Base-by-base conservation (phyloP, 257 asterid species). In the Penstemon davidsonii region DNA sequence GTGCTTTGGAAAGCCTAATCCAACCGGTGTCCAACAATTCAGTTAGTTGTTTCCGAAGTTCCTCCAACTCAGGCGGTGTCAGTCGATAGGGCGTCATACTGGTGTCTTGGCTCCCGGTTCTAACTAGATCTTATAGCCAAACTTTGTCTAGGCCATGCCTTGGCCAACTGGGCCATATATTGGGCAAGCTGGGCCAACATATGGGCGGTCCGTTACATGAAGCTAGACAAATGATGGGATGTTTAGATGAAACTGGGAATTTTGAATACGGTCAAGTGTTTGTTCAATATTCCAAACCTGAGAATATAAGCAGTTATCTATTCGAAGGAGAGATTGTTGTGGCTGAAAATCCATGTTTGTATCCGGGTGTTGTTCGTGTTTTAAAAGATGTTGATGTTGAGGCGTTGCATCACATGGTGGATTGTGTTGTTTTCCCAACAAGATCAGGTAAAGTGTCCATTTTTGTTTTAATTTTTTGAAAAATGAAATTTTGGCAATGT, bases 341-440 rank as follows among this genome's bases (percentile, higher is more conserved):
- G 83, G 96, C 99, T 4, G 90, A 90, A 68, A 93, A 90, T 70
- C 99, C 99, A 4, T 93, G 99, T 73, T 76, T 93, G 81, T 96
- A 93, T 66, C 97, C 99, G 1, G 99, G 99, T 36, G 97, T 90
- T 72, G 83, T 93, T 47, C 99, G 99, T 15, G 18, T 0, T 15
- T 0, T 15, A 9, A 47, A 33, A 62, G 97, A 95, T 45, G 73
- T 93, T 50, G 62, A 93, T 52, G 86, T 83, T 71, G 85, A 78
- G 0, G 75, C 44, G 6, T 73, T 93, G 78, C 79, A 64, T 68
- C 98, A 88, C 82, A 86, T 93, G 98, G 94, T 93, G 70, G 97
- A 93, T 68, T 90, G 98, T 40, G 83, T 90, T 13, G 96, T 93
- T 72, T 93, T 92, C 76, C 98, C 98, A 38, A 78, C 0, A 15